These are phyloP conservation scores for Heliosperma pusillum DNA, from an alignment of 148 eudicot genomes.

Conservation along the genomic window DNA sequence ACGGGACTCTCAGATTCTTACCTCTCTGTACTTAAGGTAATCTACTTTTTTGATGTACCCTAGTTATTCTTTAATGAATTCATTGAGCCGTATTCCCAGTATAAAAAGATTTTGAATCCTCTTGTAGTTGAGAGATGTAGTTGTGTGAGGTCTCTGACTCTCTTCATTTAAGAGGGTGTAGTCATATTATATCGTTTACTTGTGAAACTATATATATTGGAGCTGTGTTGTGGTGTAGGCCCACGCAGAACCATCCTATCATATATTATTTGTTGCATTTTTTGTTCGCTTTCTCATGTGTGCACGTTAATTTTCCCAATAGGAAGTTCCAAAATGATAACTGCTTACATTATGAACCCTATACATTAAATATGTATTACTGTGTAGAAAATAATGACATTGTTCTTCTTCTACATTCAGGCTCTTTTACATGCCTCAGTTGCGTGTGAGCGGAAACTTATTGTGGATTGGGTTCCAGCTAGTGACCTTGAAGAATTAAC, in stretches of 20 bases:
- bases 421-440: conserved; percentile 97
- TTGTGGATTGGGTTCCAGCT: conserved; percentile 80
- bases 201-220: not conserved
- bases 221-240: not conserved
- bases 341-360: too few relatives aligned
- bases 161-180: not conserved
- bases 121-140: not conserved
- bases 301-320: too few relatives aligned
- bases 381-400: not conserved
- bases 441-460: conserved; percentile 59
- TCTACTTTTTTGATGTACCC: not conserved
- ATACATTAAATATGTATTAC: not conserved
- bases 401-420: conserved; percentile 33
- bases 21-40: conserved; percentile 86
- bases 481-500: conserved; percentile 91
- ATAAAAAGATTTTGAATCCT: not conserved
- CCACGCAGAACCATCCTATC: not conserved
- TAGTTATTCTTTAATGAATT: not conserved
- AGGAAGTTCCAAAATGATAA: too few relatives aligned
- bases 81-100: not conserved
- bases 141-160: not conserved
- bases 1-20: conserved; percentile 95
- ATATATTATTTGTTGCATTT: not conserved
- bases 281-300: too few relatives aligned
- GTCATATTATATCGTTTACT: too few relatives aligned